phyloP scores from a whole-genome alignment of 2,329 filamentous ascomycete species.

The Harringtonia lauricola region DNA sequence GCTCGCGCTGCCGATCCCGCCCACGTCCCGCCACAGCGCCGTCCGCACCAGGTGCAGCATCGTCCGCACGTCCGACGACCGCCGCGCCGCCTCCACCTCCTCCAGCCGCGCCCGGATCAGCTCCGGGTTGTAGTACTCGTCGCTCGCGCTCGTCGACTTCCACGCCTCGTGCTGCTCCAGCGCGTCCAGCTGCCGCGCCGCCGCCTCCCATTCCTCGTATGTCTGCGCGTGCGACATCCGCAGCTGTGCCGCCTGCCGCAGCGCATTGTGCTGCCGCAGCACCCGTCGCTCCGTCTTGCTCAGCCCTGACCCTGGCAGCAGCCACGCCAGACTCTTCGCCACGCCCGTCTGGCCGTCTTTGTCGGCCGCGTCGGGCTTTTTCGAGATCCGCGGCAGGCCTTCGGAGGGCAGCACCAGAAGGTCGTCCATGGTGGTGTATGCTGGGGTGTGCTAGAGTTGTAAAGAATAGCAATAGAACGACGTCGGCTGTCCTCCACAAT shows the following conservation, averaged over 20 bases:
- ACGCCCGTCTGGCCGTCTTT: too few relatives aligned
- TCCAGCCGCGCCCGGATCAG: constrained; percentile 59
- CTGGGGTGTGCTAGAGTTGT: too few relatives aligned
- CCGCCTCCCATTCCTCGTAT: constrained; percentile 61
- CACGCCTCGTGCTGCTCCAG: constrained; percentile 73
- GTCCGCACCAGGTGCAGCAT: constrained; percentile 80
- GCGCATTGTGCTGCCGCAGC: constrained; percentile 4
- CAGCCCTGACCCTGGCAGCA: neutral
- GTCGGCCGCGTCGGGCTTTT: too few relatives aligned
- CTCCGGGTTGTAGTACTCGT: constrained; percentile 51
- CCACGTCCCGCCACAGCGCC: constrained; percentile 66
- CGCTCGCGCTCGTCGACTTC: constrained; percentile 52
- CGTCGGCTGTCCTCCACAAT: too few relatives aligned
- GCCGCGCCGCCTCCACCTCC: constrained; percentile 64
- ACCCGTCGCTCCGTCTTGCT: constrained; percentile 1
- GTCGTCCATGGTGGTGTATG: constrained; percentile 1
- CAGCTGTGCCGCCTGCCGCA: constrained; percentile 6
- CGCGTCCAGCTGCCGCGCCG: constrained; percentile 65
- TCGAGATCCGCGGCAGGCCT: too few relatives aligned
- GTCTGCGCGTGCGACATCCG: constrained; percentile 46
- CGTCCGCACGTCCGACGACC: constrained; percentile 56
- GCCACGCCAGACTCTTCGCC: neutral
- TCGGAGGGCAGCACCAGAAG: constrained; percentile 5
- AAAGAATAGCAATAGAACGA: too few relatives aligned
- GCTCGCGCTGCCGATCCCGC: constrained; percentile 72